Evolutionary conservation across 2,329 filamentous ascomycete species (phyloP).

Genomic region (Grosmannia clavigera): DNA sequence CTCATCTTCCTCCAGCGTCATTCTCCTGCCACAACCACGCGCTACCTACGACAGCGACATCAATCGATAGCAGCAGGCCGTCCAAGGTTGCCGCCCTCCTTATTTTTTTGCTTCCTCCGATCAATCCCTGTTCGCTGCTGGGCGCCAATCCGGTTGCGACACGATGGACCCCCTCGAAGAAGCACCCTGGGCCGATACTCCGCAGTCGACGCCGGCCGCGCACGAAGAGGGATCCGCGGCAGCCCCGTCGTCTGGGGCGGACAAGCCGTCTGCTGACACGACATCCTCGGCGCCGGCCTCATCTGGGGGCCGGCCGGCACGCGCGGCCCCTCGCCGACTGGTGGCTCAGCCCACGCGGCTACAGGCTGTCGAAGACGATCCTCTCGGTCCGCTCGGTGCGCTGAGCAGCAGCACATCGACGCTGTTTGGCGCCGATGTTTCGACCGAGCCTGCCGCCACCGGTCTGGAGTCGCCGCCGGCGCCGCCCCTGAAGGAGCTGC

Average conservation of each 20-base stretch:
- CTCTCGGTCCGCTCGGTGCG: constrained; percentile 65
- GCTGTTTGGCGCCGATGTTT: constrained; percentile 7
- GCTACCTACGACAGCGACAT: background rate
- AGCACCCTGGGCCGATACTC: constrained; percentile 41
- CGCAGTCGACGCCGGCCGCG: constrained; percentile 10
- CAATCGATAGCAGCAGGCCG: background rate
- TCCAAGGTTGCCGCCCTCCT: background rate
- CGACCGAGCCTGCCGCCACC: background rate
- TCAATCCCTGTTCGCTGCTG: background rate
- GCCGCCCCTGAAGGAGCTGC: constrained; percentile 54
- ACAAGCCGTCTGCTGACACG: constrained; percentile 14
- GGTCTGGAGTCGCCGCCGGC: constrained; percentile 42
- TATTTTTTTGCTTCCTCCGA: background rate
- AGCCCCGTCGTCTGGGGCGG: constrained; percentile 18
- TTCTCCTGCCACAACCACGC: background rate
- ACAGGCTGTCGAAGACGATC: constrained; percentile 63
- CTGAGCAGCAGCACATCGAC: constrained; percentile 18
- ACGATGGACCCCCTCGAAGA: constrained; percentile 38
- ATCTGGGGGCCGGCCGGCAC: constrained; percentile 26
- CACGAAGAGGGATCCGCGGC: constrained; percentile 13
- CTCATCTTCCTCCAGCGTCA: background rate
- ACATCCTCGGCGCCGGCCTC: constrained; percentile 17
- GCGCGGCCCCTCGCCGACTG: constrained; percentile 45
- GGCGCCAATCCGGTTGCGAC: background rate
- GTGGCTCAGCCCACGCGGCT: constrained; percentile 67